phyloP scores from a whole-genome alignment of 805 yeast genomes.

The Sungouiella thailandica region DNA sequence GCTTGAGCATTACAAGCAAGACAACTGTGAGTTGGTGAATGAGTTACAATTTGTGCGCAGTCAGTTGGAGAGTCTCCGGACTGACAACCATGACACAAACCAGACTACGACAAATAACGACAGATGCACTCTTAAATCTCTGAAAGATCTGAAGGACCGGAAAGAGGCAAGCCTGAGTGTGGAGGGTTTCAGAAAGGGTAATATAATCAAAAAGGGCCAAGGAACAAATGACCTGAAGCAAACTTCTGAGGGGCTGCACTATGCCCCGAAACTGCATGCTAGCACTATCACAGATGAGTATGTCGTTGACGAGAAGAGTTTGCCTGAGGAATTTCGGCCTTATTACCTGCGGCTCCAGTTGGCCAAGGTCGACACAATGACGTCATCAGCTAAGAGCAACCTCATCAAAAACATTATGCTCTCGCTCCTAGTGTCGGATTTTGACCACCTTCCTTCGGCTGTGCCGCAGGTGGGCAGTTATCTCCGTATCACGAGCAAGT shows the following conservation, averaged over 20 bases:
- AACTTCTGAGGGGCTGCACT: background rate
- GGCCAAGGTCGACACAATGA: constrained; percentile 24
- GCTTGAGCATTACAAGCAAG: constrained; percentile 10
- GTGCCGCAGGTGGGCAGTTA: constrained; percentile 24
- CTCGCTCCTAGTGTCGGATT: constrained; percentile 27
- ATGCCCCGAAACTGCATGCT: too few relatives aligned
- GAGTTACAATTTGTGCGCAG: constrained; percentile 10
- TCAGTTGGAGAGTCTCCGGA: constrained; percentile 3
- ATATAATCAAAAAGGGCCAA: constrained; percentile 11
- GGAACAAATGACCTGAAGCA: background rate
- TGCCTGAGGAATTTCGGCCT: constrained; percentile 19
- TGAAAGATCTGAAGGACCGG: too few relatives aligned
- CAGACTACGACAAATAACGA: background rate
- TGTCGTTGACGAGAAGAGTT: constrained; percentile 4
- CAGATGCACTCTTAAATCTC: too few relatives aligned
- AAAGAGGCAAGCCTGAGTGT: constrained; percentile 3
- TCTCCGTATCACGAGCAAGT: constrained; percentile 19
- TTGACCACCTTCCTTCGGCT: constrained; percentile 23
- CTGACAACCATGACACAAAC: background rate
- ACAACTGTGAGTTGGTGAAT: constrained; percentile 15
- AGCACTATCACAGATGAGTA: constrained; percentile 9
- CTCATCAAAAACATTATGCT: constrained; percentile 31
- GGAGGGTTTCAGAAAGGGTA: constrained; percentile 11
- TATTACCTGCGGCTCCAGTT: constrained; percentile 24
- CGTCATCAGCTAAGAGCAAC: constrained; percentile 24